These are phyloP conservation scores for Lentinus polychrous DNA, from an alignment of 1,284 basidiomycete species.

Conservation along the genomic window DNA sequence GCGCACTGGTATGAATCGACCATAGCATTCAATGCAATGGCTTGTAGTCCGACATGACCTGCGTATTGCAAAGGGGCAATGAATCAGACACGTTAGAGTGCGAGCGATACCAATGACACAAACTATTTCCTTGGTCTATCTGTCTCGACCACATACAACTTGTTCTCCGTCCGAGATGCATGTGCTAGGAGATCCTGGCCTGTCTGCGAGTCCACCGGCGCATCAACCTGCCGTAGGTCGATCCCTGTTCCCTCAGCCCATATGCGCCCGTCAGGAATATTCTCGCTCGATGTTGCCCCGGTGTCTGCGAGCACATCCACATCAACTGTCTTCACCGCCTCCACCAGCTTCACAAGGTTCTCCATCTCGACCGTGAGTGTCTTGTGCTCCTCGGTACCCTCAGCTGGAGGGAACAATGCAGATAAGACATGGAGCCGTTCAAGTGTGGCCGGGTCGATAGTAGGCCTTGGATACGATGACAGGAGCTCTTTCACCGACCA, in stretches of 20 bases:
- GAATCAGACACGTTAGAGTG: not conserved
- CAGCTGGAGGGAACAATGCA: slow-evolving; percentile 56
- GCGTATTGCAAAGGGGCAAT: no score
- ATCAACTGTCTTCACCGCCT: slow-evolving; percentile 66
- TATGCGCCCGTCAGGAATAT: slow-evolving; percentile 39
- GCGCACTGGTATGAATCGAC: no score
- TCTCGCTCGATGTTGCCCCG: slow-evolving; percentile 8
- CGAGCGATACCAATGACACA: not conserved
- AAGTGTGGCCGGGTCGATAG: slow-evolving; percentile 47
- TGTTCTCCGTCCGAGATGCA: slow-evolving; percentile 39
- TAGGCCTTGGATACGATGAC: slow-evolving; percentile 66
- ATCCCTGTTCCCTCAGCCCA: slow-evolving; percentile 35
- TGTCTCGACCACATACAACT: slow-evolving; percentile 40
- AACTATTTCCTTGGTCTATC: slow-evolving; percentile 25
- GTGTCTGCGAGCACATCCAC: slow-evolving; percentile 23
- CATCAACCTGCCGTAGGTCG: slow-evolving; percentile 16
- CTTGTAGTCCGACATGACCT: no score
- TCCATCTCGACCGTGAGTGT: slow-evolving; percentile 52
- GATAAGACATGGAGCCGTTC: slow-evolving; percentile 60
- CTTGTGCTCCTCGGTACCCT: slow-evolving; percentile 44
- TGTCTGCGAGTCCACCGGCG: slow-evolving; percentile 18
- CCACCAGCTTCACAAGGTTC: slow-evolving; percentile 65
- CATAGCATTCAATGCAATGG: no score
- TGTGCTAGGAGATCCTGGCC: slow-evolving; percentile 42
- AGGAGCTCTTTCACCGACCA: slow-evolving; percentile 74